Base-by-base conservation (phyloP, 495 filamentous ascomycete species). In the Physcia stellaris region DNA sequence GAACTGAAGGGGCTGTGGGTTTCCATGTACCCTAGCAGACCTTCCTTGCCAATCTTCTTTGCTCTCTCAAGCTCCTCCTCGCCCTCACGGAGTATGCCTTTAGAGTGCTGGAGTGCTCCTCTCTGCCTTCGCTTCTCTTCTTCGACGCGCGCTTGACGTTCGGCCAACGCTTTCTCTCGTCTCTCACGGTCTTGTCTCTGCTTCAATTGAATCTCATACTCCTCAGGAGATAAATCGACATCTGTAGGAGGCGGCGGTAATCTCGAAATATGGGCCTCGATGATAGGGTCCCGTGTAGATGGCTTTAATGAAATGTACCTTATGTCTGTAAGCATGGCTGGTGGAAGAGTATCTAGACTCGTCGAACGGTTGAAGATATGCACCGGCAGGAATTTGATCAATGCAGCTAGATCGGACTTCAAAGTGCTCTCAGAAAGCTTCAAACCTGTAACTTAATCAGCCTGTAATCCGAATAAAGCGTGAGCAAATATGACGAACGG, bases 221-320 rank as follows among this genome's bases (percentile, higher is more conserved):
- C 75, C 40, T 76, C 71, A 2, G 57, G 55, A 12, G 64, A 62
- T 32, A 66, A 47, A 7, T 63, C 67, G 5, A 49, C 51, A 17
- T 62, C 49, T 23, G 73, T 67, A 0, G 83, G 83, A 4, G 81
- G 69, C 2, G 77, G 63, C 13, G 70, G 70, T 2, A 96, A 57
- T 2, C 75, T 81, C 28, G 78, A 69, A 19, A 96, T 79, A 51
- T 83, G 84, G 2, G 72, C 68, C 52, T 81, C 73, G 15, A 94
- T 68, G 6, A 98, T 62, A 9, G 75, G 66, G 51, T 93, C 77
- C 6, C 90, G 72, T 10, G 68, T 61, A 20, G 73, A 64, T 0
- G 75, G 55, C n/a, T 79, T 64, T 6, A 94, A 63, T n/a, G 80
- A 75, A 36, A 93, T 79, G 48, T 80, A 96, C 34, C 83, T 75